Base-by-base conservation (phyloP, 371 early-diverging fungal genomes). In the Synchytrium microbalum region DNA sequence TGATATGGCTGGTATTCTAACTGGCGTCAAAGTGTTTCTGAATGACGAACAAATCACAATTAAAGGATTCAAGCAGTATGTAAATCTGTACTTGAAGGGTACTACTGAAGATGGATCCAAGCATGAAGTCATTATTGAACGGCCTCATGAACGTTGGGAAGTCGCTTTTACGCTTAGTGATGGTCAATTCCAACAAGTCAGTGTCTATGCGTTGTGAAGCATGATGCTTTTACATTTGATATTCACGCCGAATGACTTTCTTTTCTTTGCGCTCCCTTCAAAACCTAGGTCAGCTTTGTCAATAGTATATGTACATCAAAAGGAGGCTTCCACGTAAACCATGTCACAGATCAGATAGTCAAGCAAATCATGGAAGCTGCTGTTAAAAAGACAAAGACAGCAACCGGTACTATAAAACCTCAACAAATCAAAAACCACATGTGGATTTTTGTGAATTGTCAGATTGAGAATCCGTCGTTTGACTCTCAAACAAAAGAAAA, bases 401-500 rank as follows among this genome's bases (percentile, higher is more conserved):
- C 31, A 89, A 86, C 51, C 83, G 86, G 62, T 16, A 56, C 69
- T 2, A 56, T 60, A 26, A 90, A 87, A 75, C 86, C 92, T 14
- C 78, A 84, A 68, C 88, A 91, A 66, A 84, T 98, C 71, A 93
- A 93, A 72, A 88, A 80, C 58, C 88, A 91, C 63, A 83, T 97
- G 75, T 92, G 88, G 82, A 66, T 98, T 16, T 98, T 97, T 74
- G 77, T 98, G 69, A 98, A 98, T 75, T 88, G 88, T 70, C 69
- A 90, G 60, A 93, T 98, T 59, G 95, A 92, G 69, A 98, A 98
- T 71, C 96, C 99, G 3, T 77, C 92, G 0, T 98, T 98, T 75
- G 96, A 98, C 75, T 93, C 93, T 8, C 99, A 98, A 73, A 98
- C 98, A n/a, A 98, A 98, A 72, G 99, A 98, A 68, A 90, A 80